phyloP scores from a whole-genome alignment of 2,329 filamentous ascomycete genomes.

The Fusarium sp. region DNA sequence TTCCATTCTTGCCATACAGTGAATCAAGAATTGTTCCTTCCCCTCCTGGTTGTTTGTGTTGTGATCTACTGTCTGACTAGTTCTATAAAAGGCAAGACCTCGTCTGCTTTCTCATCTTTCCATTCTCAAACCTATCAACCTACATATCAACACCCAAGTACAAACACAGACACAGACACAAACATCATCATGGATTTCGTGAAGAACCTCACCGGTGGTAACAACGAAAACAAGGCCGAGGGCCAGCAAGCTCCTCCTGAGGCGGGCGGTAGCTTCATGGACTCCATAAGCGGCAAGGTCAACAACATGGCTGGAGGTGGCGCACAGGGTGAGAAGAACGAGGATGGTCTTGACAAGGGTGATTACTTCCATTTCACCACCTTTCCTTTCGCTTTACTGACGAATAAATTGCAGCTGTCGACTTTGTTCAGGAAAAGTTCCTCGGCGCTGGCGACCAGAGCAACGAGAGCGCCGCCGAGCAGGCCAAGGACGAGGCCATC shows the following conservation, averaged over 20 bases:
- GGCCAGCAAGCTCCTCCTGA: conserved; percentile 41
- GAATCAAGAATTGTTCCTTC: conserved; percentile 24
- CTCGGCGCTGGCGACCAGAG: conserved; percentile 76
- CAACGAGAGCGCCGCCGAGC: conserved; percentile 79
- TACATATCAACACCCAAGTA: not conserved
- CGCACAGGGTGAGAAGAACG: conserved; percentile 80
- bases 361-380: not conserved
- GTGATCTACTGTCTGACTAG: not conserved
- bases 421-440: conserved; percentile 81
- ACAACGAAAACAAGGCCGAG: conserved; percentile 39
- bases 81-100: conserved; percentile 18
- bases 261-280: conserved; percentile 64
- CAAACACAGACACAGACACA: not conserved
- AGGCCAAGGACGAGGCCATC: conserved; percentile 85
- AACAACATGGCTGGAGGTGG: conserved; percentile 80
- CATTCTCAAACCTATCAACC: not conserved
- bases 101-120: not conserved
- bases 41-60: not conserved
- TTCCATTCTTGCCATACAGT: not conserved
- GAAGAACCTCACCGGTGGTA: conserved; percentile 61
- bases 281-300: conserved; percentile 71
- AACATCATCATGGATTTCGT: conserved; percentile 63
- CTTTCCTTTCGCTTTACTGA: not conserved
- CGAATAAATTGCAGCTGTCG: conserved; percentile 66
- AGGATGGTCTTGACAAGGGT: conserved; percentile 88